Conservation (phyloP, 208 protist genomes). For the Acanthamoeba culbertsoni region DNA sequence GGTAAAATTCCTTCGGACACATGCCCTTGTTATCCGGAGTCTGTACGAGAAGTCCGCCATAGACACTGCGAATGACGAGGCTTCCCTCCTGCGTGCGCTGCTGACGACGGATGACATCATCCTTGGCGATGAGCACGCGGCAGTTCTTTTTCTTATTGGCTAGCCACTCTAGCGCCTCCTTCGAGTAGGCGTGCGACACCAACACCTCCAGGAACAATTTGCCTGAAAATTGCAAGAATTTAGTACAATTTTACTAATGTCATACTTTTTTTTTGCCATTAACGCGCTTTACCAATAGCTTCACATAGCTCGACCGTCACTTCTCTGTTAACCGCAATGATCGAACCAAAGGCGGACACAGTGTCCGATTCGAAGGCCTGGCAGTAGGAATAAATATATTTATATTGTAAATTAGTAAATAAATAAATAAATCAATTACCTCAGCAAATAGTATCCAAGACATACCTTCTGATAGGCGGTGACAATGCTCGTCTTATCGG, state of each 20-base stretch:
- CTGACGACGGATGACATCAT: neutral
- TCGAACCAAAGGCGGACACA: slow-evolving; percentile 66
- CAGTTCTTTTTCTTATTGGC: slow-evolving; percentile 62
- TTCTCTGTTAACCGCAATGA: slow-evolving; percentile 45
- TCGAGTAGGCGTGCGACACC: neutral
- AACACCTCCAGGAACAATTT: slow-evolving; percentile 54
- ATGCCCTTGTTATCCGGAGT: slow-evolving; percentile 25
- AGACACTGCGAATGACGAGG: slow-evolving; percentile 1
- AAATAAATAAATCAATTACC: neutral
- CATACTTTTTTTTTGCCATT: neutral
- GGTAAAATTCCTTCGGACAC: too few species aligned
- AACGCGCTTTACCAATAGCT: neutral
- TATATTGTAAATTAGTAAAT: neutral
- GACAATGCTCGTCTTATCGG: neutral
- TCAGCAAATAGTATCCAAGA: neutral
- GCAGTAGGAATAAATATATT: neutral
- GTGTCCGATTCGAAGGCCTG: slow-evolving; percentile 64
- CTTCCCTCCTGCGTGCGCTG: neutral
- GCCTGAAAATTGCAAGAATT: neutral
- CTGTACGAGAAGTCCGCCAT: slow-evolving; percentile 49
- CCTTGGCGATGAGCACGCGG: slow-evolving; percentile 50
- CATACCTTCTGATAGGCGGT: slow-evolving; percentile 25
- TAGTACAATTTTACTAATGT: neutral
- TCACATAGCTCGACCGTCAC: neutral
- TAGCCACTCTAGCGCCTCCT: slow-evolving; percentile 46